Conservation (phyloP, 306 rosid genomes). For the Rubus parviflorus region DNA sequence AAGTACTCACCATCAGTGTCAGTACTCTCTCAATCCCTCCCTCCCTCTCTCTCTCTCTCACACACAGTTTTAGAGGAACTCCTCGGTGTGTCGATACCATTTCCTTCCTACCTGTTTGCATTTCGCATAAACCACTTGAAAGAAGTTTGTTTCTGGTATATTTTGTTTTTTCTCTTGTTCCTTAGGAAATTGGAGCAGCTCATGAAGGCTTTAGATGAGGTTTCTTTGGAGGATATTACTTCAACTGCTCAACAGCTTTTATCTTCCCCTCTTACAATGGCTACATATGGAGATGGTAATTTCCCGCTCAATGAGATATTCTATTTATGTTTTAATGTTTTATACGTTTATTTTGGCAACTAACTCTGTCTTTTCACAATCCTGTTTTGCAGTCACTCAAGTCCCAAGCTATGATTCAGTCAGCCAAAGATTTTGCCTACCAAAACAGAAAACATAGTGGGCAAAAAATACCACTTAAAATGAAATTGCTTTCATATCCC, state of each 20-base stretch:
- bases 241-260: conserved; percentile 73
- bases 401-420: conserved; percentile 80
- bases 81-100: background rate
- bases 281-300: conserved; percentile 90
- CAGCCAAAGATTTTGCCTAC: conserved; percentile 51
- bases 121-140: background rate
- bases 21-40: too few species aligned
- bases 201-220: conserved; percentile 77
- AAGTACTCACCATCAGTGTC: background rate
- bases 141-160: background rate
- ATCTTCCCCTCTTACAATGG: conserved; percentile 90
- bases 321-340: background rate
- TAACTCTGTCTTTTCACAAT: conserved; percentile 2
- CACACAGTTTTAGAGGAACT: background rate
- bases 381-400: conserved; percentile 56
- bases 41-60: background rate
- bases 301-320: background rate
- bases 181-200: conserved; percentile 72
- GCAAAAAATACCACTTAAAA: conserved; percentile 30
- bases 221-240: conserved; percentile 60
- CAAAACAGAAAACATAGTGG: background rate
- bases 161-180: conserved; percentile 2
- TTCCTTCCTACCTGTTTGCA: background rate
- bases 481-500: conserved; percentile 35
- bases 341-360: background rate